Base-by-base conservation (phyloP, 2,329 filamentous ascomycete genomes). In the Fusarium robinianum region DNA sequence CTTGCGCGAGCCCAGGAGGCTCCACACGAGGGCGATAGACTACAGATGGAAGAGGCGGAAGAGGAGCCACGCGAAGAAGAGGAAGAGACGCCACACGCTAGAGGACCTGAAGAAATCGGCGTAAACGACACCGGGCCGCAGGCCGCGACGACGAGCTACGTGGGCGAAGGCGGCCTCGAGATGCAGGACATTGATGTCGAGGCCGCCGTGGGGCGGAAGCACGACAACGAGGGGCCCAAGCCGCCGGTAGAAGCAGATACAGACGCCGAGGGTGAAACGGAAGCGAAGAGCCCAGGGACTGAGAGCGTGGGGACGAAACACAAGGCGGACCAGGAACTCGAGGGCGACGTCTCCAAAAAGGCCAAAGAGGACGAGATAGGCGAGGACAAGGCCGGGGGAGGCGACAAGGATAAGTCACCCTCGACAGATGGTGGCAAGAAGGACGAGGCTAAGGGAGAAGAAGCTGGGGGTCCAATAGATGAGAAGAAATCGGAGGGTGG, bases 81-180 rank as follows among this genome's bases (percentile, higher is more conserved):
- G 11, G 76, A 80, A 6, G 77, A 80, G 6, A 85, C 83, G 38
- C 88, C 90, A 5, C 90, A 95, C 67, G 90, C 88, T 1, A 79
- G 90, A 26, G 92, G 92, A 0, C 94, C 94, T 0, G 83, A 89
- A 19, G 79, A 89, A 57, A 87, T 97, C 36, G 92, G 91, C 5
- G 83, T 90, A 46, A 84, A 88, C 57, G 94, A 99, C 64, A 87
- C 89, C 54, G 94, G 94, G 0, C 84, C 88, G 8, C 91, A 88
- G 67, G 70, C 53, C 38, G 72, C 68, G 40, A 71, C 65, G 11
- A 72, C 66, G 26, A 69, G 63, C 36, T 66, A 67, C 44, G 62
- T 70, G 15, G 66, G 73, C 41, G 67, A 72, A 30, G 63, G 61
- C 22, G 65, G 69, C 24, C 57, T 78, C n/a, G 71, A 73, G 33